Evolutionary conservation across 1,139 yeast species (phyloP), one percentile per base, ranked within the genome.

Genomic region (Candida dubliniensis): DNA sequence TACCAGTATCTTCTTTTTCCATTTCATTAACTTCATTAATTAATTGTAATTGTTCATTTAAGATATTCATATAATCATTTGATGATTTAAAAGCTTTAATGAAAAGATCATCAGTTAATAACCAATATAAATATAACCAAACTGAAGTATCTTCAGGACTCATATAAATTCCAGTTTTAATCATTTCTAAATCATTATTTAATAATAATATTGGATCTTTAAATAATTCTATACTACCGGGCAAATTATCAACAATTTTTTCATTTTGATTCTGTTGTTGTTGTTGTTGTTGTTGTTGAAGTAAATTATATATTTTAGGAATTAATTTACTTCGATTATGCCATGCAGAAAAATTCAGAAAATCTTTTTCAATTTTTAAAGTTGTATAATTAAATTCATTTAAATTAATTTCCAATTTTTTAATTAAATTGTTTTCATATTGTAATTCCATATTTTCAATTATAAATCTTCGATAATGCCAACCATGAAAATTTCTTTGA

Each of bases 301-400:
- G 42, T 29, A 61, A 42, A 1, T 45, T 23, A 45, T 82, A 72
- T 38, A 86, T 63, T 43, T 64, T 67, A 1, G 84, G 82, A 10
- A 90, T 76, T 47, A 91, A 67, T 49, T 81, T 82, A 8, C 90
- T 78, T 49, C 99, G 72, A 60, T 89, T 88, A 64, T 93, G 97
- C 96, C 97, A 91, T 10, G 99, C 98, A 2, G 96, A 87, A 59
- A 86, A 93, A 61, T 93, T 95, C 41, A 96, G 87, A 45, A 91
- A 88, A 63, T 93, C 87, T 46, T 74, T 77, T 54, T 86, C 87
- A 57, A 91, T 88, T 67, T 85, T 87, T 44, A 71, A 62, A 0
- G 93, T 86, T 2, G 98, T 89, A 64, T 81, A 93, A 18, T 76
- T 76, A 54, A 88, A 83, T 63, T 95, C 99, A 5, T 67, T 59